These are phyloP conservation scores for Schizopora paradoxa DNA, from an alignment of 1,284 basidiomycete species.

Conservation along the genomic window DNA sequence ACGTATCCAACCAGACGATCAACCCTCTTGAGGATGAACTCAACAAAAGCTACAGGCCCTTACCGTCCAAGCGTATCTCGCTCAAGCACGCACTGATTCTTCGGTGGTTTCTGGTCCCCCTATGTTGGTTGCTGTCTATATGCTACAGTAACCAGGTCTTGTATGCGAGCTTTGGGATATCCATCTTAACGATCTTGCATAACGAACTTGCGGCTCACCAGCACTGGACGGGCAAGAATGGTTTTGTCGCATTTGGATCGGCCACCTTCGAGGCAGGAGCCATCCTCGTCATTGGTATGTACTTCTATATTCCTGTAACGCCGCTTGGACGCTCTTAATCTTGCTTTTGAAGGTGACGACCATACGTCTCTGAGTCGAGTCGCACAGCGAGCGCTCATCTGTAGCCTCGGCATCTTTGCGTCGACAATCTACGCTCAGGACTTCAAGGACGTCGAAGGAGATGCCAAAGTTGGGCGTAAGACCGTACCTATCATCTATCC, in stretches of 20 bases:
- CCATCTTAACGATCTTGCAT: constrained; percentile 30
- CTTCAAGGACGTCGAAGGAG: constrained; percentile 38
- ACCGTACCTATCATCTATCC: constrained; percentile 37
- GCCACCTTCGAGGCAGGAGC: constrained; percentile 35
- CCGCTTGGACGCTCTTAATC: constrained; percentile 1
- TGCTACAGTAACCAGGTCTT: constrained; percentile 28
- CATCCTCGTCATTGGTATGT: constrained; percentile 33
- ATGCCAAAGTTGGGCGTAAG: constrained; percentile 30
- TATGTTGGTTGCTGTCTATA: constrained; percentile 31
- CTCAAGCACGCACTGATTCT: constrained; percentile 28
- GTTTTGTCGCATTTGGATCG: constrained; percentile 34
- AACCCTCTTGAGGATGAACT: constrained; percentile 34
- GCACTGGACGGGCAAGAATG: constrained; percentile 34
- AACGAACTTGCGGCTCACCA: constrained; percentile 33
- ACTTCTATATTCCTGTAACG: neutral
- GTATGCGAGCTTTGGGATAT: constrained; percentile 30
- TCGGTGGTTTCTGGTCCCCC: constrained; percentile 31
- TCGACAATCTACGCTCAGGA: constrained; percentile 39
- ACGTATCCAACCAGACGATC: constrained; percentile 39
- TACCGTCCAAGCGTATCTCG: constrained; percentile 38
- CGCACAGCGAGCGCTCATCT: constrained; percentile 22
- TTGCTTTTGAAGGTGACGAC: constrained; percentile 3
- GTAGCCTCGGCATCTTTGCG: constrained; percentile 29
- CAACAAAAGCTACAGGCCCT: constrained; percentile 42
- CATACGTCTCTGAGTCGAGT: constrained; percentile 17